Evolutionary conservation across 495 filamentous ascomycete genomes (phyloP).

Genomic region (Aspergillus sclerotiicarbonarius): DNA sequence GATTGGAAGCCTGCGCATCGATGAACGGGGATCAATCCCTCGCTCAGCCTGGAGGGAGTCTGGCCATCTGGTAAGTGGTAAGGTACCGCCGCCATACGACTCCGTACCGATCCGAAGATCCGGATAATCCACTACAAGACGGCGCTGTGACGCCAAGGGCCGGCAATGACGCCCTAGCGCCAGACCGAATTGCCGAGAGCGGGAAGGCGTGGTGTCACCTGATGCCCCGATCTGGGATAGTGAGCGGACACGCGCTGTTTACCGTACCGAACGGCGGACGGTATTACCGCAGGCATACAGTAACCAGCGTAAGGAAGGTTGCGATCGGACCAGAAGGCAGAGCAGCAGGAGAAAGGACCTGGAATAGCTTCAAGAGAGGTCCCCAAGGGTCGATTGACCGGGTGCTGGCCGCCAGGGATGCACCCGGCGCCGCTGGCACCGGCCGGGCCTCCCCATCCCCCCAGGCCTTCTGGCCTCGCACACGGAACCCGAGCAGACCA

Average conservation of each 20-base stretch:
- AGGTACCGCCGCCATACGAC: neutral
- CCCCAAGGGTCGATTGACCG: neutral
- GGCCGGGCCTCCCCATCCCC: neutral
- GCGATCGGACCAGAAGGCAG: constrained; percentile 13
- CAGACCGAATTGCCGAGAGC: neutral
- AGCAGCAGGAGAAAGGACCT: constrained; percentile 5
- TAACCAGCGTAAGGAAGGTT: constrained; percentile 16
- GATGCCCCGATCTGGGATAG: constrained; percentile 3
- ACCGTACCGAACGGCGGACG: constrained; percentile 4
- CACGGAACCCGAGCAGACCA: constrained; percentile 9
- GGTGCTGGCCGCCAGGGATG: neutral
- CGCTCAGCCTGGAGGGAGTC: too few relatives aligned
- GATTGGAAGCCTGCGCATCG: too few relatives aligned
- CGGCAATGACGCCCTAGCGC: constrained; percentile 5
- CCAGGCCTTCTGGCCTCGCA: constrained; percentile 5
- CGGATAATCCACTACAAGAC: constrained; percentile 7
- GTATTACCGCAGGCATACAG: constrained; percentile 14
- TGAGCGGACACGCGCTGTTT: constrained; percentile 1
- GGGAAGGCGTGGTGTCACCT: constrained; percentile 10
- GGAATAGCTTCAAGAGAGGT: constrained; percentile 20
- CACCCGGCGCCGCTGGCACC: constrained; percentile 12
- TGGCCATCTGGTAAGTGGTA: neutral
- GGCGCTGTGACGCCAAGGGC: neutral
- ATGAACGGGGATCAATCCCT: neutral
- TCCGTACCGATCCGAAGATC: neutral